phyloP scores from a whole-genome alignment of 305 asterid genomes.

The Caryopteris hybrid region DNA sequence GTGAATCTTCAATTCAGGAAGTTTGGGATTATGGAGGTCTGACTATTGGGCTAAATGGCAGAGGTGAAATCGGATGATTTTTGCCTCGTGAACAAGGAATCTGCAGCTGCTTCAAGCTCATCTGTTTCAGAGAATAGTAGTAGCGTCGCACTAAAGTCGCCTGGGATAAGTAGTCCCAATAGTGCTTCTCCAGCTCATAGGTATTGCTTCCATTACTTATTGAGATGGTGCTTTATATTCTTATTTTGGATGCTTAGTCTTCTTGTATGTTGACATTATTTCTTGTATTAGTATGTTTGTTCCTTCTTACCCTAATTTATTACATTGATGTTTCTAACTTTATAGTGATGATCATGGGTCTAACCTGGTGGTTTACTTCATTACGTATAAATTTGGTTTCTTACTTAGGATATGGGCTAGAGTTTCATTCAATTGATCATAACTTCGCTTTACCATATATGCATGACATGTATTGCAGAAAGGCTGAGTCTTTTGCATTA shows the following conservation, averaged over 20 bases:
- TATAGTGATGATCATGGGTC: not conserved
- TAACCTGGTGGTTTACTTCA: not conserved
- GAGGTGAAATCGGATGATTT: constrained; percentile 53
- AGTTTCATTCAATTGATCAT: constrained; percentile 5
- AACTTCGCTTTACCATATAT: not conserved
- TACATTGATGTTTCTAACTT: not conserved
- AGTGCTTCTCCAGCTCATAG: constrained; percentile 71
- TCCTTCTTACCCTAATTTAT: not conserved
- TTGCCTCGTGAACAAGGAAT: constrained; percentile 66
- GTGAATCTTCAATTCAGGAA: constrained; percentile 22
- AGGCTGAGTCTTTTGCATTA: not conserved
- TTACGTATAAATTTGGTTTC: not conserved
- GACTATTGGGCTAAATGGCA: constrained; percentile 49
- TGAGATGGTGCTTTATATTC: constrained; percentile 3
- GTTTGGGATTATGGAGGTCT: constrained; percentile 32
- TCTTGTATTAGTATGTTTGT: not conserved
- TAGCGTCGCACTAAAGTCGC: constrained; percentile 52
- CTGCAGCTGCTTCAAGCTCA: constrained; percentile 69
- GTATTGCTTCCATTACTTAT: constrained; percentile 34
- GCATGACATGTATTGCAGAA: not conserved
- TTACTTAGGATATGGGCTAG: not conserved
- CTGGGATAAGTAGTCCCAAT: constrained; percentile 66
- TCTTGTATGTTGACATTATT: not conserved
- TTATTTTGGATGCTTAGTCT: constrained; percentile 5
- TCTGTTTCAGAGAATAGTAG: constrained; percentile 86